phyloP scores from a whole-genome alignment of 116 monocot species.

The Trichopus zeylanicus region DNA sequence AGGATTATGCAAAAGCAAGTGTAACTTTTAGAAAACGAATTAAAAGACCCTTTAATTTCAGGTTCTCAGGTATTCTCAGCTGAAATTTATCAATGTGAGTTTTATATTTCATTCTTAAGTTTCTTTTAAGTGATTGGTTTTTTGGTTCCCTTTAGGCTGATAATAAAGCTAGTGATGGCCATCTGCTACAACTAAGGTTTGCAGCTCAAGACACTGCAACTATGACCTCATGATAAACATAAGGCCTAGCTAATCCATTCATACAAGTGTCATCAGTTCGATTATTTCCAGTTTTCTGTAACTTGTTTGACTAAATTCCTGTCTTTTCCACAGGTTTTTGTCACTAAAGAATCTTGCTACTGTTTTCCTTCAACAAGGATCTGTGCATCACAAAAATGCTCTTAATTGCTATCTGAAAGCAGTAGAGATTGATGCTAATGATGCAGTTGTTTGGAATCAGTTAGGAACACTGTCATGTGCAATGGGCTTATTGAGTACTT shows the following conservation, averaged over 20 bases:
- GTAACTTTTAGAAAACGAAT: constrained; percentile 78
- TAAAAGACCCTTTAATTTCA: constrained; percentile 83
- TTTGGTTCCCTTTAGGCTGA: constrained; percentile 21
- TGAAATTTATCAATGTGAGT: background rate
- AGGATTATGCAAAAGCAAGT: constrained; percentile 67
- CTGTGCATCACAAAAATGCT: constrained; percentile 58
- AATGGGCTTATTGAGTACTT: constrained; percentile 81
- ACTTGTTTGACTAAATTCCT: background rate
- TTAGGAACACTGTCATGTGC: constrained; percentile 85
- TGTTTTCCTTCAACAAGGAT: constrained; percentile 78
- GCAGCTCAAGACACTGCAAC: background rate
- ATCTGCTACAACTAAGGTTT: constrained; percentile 78
- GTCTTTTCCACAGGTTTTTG: constrained; percentile 44
- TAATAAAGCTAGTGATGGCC: constrained; percentile 43
- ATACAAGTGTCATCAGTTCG: too few species aligned
- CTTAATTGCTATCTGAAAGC: constrained; percentile 94
- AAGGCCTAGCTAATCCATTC: background rate
- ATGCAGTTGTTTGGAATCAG: constrained; percentile 96
- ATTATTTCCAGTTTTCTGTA: background rate
- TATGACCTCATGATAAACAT: background rate
- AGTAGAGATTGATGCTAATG: constrained; percentile 84
- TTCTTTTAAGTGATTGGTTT: background rate
- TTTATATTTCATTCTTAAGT: constrained; percentile 1
- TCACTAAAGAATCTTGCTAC: constrained; percentile 88
- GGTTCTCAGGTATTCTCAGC: constrained; percentile 27